Evolutionary conservation across 768 basidiomycete species (phyloP).

Genomic region (Leccinum obscurum): DNA sequence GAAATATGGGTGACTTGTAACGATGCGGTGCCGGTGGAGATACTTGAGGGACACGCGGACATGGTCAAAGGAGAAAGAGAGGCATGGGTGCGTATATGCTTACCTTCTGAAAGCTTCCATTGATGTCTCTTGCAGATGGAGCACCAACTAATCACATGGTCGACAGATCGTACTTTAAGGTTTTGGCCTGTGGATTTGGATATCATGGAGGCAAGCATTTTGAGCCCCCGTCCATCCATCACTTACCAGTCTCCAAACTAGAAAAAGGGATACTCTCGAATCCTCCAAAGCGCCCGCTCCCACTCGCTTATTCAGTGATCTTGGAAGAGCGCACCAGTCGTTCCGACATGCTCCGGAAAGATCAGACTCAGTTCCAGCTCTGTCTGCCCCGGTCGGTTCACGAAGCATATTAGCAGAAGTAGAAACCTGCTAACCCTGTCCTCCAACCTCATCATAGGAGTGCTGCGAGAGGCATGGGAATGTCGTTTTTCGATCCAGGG

Average conservation of each 20-base stretch:
- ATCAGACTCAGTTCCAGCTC: constrained; percentile 39
- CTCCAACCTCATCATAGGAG: constrained; percentile 36
- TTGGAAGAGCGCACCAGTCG: constrained; percentile 38
- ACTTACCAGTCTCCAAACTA: constrained; percentile 25
- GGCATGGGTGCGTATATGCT: constrained; percentile 43
- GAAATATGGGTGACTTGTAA: constrained; percentile 69
- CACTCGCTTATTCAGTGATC: constrained; percentile 17
- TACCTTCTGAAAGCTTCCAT: background rate
- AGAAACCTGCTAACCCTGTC: constrained; percentile 25
- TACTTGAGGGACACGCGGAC: constrained; percentile 86
- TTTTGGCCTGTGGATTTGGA: constrained; percentile 86
- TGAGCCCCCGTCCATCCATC: background rate
- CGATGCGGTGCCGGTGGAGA: constrained; percentile 51
- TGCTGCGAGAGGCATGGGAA: constrained; percentile 33
- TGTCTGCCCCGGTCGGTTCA: constrained; percentile 69
- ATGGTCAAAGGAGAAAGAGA: constrained; percentile 92
- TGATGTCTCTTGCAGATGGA: constrained; percentile 37
- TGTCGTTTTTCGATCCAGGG: constrained; percentile 34
- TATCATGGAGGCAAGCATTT: constrained; percentile 56
- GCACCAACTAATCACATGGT: constrained; percentile 73
- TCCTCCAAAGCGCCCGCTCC: constrained; percentile 24
- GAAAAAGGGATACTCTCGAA: constrained; percentile 50
- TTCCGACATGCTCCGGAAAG: constrained; percentile 55
- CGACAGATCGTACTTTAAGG: constrained; percentile 86
- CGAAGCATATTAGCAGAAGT: constrained; percentile 72